Evolutionary conservation across 805 yeast genomes (phyloP).

Genomic region (Saccharomyces paradoxus): DNA sequence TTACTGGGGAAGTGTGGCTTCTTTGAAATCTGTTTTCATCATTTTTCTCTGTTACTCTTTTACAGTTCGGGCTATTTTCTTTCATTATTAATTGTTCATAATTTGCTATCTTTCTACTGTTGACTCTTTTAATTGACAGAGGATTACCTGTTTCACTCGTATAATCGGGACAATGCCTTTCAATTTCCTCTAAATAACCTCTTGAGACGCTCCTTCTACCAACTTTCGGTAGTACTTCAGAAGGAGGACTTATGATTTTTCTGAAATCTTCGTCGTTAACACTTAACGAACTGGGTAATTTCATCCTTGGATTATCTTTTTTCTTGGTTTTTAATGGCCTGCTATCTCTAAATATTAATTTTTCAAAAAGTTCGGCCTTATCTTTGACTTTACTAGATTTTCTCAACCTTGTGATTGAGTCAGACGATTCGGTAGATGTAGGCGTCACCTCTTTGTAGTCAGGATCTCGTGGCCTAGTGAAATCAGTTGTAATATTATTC

Average conservation of each 20-base stretch:
- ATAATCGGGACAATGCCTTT: constrained; percentile 9
- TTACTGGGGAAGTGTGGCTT: constrained; percentile 3
- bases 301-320: constrained; percentile 5
- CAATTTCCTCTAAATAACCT: constrained; percentile 16
- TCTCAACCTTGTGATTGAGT: constrained; percentile 21
- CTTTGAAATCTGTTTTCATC: constrained; percentile 4
- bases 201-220: constrained; percentile 14
- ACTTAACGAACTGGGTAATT: background rate
- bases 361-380: constrained; percentile 27
- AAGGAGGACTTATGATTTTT: background rate
- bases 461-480: background rate
- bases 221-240: background rate
- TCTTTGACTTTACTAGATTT: constrained; percentile 28
- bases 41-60: background rate
- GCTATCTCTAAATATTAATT: constrained; percentile 13
- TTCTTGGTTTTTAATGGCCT: constrained; percentile 6
- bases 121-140: constrained; percentile 3
- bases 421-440: constrained; percentile 13
- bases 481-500: constrained; percentile 1
- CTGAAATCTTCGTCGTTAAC: background rate
- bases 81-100: background rate
- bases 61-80: background rate
- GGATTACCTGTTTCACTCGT: background rate
- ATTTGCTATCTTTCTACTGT: background rate
- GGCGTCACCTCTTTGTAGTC: background rate